Evolutionary conservation across 2,329 filamentous ascomycete species (phyloP).

Genomic region (Ophiostoma fasciatum): DNA sequence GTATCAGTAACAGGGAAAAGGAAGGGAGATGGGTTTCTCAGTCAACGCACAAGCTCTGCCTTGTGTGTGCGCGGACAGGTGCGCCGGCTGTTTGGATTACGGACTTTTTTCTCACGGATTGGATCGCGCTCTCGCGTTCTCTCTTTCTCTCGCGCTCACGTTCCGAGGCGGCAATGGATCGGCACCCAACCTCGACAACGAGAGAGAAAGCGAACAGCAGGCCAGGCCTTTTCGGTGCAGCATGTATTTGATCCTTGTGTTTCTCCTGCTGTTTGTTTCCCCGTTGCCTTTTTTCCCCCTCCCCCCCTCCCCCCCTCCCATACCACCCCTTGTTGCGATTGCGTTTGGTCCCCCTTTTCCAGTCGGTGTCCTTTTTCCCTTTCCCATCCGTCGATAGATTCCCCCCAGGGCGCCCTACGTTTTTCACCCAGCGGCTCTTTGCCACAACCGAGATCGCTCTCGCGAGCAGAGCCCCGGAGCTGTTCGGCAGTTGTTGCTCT

Average conservation of each 20-base stretch:
- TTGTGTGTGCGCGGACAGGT: no score
- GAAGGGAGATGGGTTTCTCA: background rate
- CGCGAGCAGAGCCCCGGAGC: slow-evolving; percentile 3
- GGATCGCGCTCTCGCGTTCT: background rate
- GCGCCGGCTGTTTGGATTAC: background rate
- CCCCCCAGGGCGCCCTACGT: slow-evolving; percentile 6
- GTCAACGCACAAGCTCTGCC: no score
- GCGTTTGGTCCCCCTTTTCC: background rate
- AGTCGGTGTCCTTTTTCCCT: background rate
- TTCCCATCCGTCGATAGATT: slow-evolving; percentile 9
- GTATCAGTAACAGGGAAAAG: slow-evolving; percentile 8
- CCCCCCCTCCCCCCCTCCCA: no score
- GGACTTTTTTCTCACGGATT: background rate
- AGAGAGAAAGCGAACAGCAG: no score
- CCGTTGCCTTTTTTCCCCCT: background rate
- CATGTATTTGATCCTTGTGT: background rate
- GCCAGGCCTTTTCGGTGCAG: background rate
- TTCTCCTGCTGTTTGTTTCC: background rate
- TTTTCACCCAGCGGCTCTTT: no score
- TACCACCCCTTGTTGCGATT: background rate
- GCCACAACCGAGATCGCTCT: slow-evolving; percentile 8
- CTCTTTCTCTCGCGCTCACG: no score
- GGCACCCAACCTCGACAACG: no score
- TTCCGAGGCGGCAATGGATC: no score
- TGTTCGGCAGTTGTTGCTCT: slow-evolving; percentile 6